These are phyloP conservation scores for Dictyostelium intermedium DNA, from an alignment of 78 protist species.

Conservation along the genomic window DNA sequence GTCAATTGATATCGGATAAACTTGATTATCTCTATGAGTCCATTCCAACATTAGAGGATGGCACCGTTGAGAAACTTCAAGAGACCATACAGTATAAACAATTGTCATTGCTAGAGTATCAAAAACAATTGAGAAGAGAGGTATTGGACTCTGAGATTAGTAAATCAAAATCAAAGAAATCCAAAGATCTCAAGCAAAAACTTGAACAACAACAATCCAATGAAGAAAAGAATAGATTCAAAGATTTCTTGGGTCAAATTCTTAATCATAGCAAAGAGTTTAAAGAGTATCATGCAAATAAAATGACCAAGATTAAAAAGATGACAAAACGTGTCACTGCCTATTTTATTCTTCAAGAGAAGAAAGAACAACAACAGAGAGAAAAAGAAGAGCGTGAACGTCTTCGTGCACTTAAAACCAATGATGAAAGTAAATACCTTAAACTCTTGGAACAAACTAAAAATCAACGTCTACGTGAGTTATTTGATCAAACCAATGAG, in stretches of 20 bases:
- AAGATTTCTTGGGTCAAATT: conserved; percentile 18
- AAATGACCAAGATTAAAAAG: conserved; percentile 54
- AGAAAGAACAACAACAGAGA: conserved; percentile 56
- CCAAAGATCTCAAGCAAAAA: neutral
- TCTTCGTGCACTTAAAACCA: conserved; percentile 77
- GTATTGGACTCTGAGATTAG: conserved; percentile 7
- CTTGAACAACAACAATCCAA: neutral
- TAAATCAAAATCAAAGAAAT: neutral
- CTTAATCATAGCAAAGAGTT: conserved; percentile 61
- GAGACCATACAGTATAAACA: conserved; percentile 21
- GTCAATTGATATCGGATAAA: neutral
- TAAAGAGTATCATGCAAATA: conserved; percentile 59
- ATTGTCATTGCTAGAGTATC: conserved; percentile 30
- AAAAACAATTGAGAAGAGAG: conserved; percentile 22
- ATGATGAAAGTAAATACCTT: conserved; percentile 76
- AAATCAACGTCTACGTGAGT: conserved; percentile 71
- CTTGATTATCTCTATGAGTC: neutral
- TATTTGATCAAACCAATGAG: conserved; percentile 81
- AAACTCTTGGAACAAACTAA: conserved; percentile 71
- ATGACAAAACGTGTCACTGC: conserved; percentile 57
- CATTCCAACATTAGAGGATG: neutral
- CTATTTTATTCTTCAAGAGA: conserved; percentile 42
- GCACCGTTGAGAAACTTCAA: neutral
- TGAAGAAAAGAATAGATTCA: conserved; percentile 10
- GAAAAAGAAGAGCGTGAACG: conserved; percentile 77